Conservation (phyloP, 1,139 yeast genomes). For the Magnusiomyces fungicola region DNA sequence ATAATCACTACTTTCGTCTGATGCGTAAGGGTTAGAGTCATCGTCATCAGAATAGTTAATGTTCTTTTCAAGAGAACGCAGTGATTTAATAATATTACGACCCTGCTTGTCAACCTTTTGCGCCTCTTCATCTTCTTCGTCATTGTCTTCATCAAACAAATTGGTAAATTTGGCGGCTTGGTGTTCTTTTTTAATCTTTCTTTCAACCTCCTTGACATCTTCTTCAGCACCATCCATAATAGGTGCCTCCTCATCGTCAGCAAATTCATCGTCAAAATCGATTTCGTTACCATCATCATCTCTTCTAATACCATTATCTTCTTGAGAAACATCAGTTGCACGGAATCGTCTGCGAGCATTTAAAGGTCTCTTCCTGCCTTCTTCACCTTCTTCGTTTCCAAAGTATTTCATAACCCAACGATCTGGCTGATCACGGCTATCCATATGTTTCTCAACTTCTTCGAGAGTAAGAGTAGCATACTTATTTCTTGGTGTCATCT, state of each 20-base stretch:
- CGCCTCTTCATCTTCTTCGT: slow-evolving; percentile 50
- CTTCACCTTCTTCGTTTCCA: slow-evolving; percentile 47
- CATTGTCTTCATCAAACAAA: slow-evolving; percentile 40
- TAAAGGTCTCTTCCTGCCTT: slow-evolving; percentile 15
- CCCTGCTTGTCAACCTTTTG: slow-evolving; percentile 90
- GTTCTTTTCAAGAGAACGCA: slow-evolving; percentile 79
- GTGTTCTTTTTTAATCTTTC: slow-evolving; percentile 85
- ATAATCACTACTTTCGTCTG: slow-evolving; percentile 42
- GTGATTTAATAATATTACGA: slow-evolving; percentile 70
- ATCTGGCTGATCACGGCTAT: slow-evolving; percentile 66
- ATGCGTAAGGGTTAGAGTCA: slow-evolving; percentile 72
- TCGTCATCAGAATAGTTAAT: slow-evolving; percentile 90
- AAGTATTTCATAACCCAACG: slow-evolving; percentile 95
- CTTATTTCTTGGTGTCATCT: slow-evolving; percentile 87
- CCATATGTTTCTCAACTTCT: slow-evolving; percentile 95
- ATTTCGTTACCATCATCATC: slow-evolving; percentile 86
- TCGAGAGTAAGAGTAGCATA: slow-evolving; percentile 91
- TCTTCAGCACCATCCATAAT: slow-evolving; percentile 95
- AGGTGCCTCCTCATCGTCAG: slow-evolving; percentile 98
- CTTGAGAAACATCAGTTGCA: slow-evolving; percentile 50
- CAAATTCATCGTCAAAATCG: slow-evolving; percentile 95
- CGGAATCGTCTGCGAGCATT: slow-evolving; percentile 37
- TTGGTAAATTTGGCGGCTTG: slow-evolving; percentile 44
- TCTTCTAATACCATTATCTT: slow-evolving; percentile 31
- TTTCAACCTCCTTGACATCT: slow-evolving; percentile 85